A percentile compares a stretch with the other conserved stretches of the same genome.
Evolutionary conservation across 23 red algal genomes (phyloP).

Genomic region (Chondrus crispus): DNA sequence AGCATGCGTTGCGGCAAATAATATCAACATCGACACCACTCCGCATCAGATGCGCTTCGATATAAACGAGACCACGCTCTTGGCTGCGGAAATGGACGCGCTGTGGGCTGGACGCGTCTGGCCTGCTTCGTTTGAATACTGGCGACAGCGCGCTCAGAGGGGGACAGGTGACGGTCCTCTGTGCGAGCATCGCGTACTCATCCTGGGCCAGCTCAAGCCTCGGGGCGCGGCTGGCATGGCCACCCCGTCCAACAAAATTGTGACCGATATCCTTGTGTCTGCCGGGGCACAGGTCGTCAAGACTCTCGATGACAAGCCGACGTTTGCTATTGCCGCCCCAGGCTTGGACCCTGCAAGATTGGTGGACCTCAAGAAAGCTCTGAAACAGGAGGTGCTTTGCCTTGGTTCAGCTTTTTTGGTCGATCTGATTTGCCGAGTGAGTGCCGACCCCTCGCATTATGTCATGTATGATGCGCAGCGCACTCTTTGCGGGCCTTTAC

Average conservation of each 20-base stretch:
- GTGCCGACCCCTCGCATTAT: conserved; percentile 24
- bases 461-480: conserved; percentile 11
- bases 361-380: not conserved
- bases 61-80: not conserved
- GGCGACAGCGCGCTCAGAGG: not conserved
- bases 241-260: not conserved
- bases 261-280: not conserved
- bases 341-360: not conserved
- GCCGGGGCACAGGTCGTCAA: conserved; percentile 8
- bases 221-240: conserved; percentile 9
- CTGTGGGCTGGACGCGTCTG: conserved; percentile 28
- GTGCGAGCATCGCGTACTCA: not conserved
- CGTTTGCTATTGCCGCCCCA: conserved; percentile 41
- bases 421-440: conserved; percentile 16
- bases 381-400: conserved; percentile 2
- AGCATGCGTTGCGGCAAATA: too few species aligned
- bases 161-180: not conserved
- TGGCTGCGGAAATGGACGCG: not conserved
- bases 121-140: conserved; percentile 1
- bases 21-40: not conserved
- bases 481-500: not conserved
- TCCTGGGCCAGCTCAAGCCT: conserved; percentile 19
- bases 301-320: not conserved
- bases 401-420: conserved; percentile 25
- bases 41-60: not conserved